A percentile compares a stretch with the other conserved stretches of the same genome.
phyloP scores from a whole-genome alignment of 495 filamentous ascomycete genomes.

The Penicillium roqueforti region DNA sequence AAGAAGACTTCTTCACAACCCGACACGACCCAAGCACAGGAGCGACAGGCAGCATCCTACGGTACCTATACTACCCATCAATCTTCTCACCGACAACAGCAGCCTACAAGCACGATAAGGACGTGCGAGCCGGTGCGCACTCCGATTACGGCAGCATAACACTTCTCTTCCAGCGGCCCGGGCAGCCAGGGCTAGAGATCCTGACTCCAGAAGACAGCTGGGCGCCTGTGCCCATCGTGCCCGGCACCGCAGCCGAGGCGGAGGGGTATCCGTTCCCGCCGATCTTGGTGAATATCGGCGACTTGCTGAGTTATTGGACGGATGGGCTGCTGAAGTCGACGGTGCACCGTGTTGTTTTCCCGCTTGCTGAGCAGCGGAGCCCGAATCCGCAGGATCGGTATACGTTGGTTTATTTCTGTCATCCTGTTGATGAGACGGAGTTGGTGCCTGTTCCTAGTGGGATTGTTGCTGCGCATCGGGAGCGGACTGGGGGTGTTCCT shows the following conservation, averaged over 20 bases:
- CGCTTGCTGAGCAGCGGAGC: conserved; percentile 40
- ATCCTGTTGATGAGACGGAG: conserved; percentile 68
- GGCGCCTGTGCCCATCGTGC: conserved; percentile 46
- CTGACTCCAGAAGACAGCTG: conserved; percentile 49
- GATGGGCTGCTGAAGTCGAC: conserved; percentile 78
- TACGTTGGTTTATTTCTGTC: conserved; percentile 88
- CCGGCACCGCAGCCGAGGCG: conserved; percentile 27
- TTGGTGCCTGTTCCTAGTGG: conserved; percentile 73
- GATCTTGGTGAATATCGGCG: conserved; percentile 89
- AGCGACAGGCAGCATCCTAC: conserved; percentile 68
- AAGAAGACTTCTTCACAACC: conserved; percentile 64
- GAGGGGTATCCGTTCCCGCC: conserved; percentile 55
- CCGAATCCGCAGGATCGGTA: conserved; percentile 66
- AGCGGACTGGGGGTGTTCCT: conserved; percentile 21
- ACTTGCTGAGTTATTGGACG: conserved; percentile 89
- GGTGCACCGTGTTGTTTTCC: conserved; percentile 84
- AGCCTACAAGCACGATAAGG: conserved; percentile 45
- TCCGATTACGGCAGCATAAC: conserved; percentile 66
- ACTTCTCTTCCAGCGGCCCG: conserved; percentile 71
- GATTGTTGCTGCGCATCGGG: conserved; percentile 42
- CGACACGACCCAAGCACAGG: conserved; percentile 60
- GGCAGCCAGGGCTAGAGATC: conserved; percentile 85
- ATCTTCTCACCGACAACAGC: conserved; percentile 39
- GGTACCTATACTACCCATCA: conserved; percentile 77
- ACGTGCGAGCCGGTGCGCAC: conserved; percentile 65